Base-by-base conservation (phyloP, 345 rosid species). In the Heritiera fomes region DNA sequence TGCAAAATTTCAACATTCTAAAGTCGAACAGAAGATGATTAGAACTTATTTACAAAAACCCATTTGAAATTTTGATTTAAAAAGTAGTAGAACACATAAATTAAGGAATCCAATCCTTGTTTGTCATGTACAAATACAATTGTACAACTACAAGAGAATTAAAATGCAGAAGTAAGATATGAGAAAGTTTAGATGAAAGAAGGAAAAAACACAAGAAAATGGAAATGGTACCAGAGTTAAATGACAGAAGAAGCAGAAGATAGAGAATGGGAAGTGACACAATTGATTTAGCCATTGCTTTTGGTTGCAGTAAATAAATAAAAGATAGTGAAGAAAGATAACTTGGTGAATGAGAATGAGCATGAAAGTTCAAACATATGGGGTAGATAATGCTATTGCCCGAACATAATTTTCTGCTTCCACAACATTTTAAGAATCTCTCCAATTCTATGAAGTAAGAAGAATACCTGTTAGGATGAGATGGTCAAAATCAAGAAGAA, bases 231-330 rank as follows among this genome's bases (percentile, higher is more conserved):
- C 72, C 30, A 17, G 14, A 34, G 50, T 43, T 67, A 6, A 40
- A 18, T n/a, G 50, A 67, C 47, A 66, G n/a, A 18, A 67, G 46
- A 32, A 67, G 49, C 52, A 67, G 58, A 61, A 75, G 32, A 46
- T 34, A 40, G 78, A 75, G 68, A 75, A 75, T 4, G 38, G 78
- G 59, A 10, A 46, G 55, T 7, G 70, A 61, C 13, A 58, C 43
- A 45, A 13, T 6, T 30, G 70, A 61, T 46, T 75, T 75, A 30
- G 45, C 70, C 78, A 75, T 75, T 43, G 78, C 56, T 45, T 60
- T 46, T 20, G 17, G 11, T 61, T 60, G 65, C 50, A 41, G 40
- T 58, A 40, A 56, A 74, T n/a, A 14, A 11, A 0, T 3, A 13
- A 28, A 56, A 43, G 34, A 43, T 23, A 43, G 72, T 4, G 8